Conservation (phyloP, 768 basidiomycete genomes). For the Hericium coralloides region DNA sequence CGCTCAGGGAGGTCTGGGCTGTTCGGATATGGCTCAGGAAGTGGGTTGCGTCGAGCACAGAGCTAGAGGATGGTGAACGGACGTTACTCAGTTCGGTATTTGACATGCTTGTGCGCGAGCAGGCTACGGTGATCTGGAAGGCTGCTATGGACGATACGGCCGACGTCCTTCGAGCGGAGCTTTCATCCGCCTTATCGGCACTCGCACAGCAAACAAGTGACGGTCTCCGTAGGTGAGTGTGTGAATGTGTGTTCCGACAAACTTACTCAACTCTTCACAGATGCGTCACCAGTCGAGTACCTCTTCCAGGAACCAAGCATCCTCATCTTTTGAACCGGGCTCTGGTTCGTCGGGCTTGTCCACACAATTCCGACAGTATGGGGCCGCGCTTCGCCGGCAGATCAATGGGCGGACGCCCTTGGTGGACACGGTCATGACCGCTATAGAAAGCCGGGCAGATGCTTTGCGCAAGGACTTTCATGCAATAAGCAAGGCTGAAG, state of each 20-base stretch:
- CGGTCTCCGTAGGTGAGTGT: slow-evolving; percentile 22
- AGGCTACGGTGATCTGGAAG: slow-evolving; percentile 55
- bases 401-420: slow-evolving; percentile 56
- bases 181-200: slow-evolving; percentile 31
- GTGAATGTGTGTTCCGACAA: not conserved
- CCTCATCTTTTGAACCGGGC: slow-evolving; percentile 32
- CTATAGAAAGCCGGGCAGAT: slow-evolving; percentile 51
- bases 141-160: slow-evolving; percentile 34
- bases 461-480: slow-evolving; percentile 53
- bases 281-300: slow-evolving; percentile 40
- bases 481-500: slow-evolving; percentile 33
- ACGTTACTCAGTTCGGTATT: slow-evolving; percentile 33
- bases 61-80: slow-evolving; percentile 42
- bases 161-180: slow-evolving; percentile 34
- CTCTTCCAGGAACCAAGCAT: slow-evolving; percentile 47
- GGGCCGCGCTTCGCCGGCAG: slow-evolving; percentile 48
- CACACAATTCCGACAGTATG: slow-evolving; percentile 53
- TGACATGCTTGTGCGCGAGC: slow-evolving; percentile 44
- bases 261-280: slow-evolving; percentile 25
- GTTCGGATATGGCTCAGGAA: slow-evolving; percentile 44
- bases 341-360: slow-evolving; percentile 27
- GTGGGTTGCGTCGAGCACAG: slow-evolving; percentile 33
- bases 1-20: slow-evolving; percentile 62
- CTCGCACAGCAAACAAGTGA: slow-evolving; percentile 20
- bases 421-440: slow-evolving; percentile 47